Evolutionary conservation across 495 filamentous ascomycete genomes (phyloP).

Genomic region (Penicillium fimorum): DNA sequence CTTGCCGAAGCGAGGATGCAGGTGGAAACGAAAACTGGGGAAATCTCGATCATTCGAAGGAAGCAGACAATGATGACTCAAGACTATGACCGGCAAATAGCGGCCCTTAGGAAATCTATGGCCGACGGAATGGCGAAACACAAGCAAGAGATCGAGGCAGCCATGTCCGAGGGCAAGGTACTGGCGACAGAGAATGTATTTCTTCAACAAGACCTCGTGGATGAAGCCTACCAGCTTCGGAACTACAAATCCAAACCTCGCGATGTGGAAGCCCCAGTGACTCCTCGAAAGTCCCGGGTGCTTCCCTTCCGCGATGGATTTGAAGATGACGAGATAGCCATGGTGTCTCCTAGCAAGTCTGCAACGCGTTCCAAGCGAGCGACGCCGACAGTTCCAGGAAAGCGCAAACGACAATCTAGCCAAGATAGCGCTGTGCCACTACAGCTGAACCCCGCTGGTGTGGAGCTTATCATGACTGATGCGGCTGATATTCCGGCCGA

Average conservation of each 20-base stretch:
- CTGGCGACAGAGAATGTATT: constrained; percentile 64
- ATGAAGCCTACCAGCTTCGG: constrained; percentile 51
- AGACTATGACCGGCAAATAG: constrained; percentile 55
- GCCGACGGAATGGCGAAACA: constrained; percentile 54
- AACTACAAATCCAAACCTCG: constrained; percentile 47
- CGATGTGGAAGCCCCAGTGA: constrained; percentile 43
- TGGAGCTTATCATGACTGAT: constrained; percentile 28
- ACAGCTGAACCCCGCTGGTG: constrained; percentile 45
- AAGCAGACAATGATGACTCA: constrained; percentile 55
- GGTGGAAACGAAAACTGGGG: constrained; percentile 58
- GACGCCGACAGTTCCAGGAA: constrained; percentile 59
- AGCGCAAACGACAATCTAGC: constrained; percentile 59
- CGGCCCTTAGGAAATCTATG: constrained; percentile 52
- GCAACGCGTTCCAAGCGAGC: constrained; percentile 46
- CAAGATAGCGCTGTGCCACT: constrained; percentile 56
- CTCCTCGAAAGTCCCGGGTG: constrained; percentile 58
- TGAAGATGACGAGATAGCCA: constrained; percentile 65
- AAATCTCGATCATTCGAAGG: constrained; percentile 65
- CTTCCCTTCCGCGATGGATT: constrained; percentile 67
- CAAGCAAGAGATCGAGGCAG: constrained; percentile 56
- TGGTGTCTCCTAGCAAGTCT: constrained; percentile 57
- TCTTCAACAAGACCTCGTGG: constrained; percentile 61
- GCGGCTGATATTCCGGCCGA: constrained; percentile 26
- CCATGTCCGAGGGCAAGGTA: constrained; percentile 56
- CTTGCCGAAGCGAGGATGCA: constrained; percentile 49